Conservation (phyloP, 2,329 filamentous ascomycete genomes). For the Calonectria pseudoturangicola region DNA sequence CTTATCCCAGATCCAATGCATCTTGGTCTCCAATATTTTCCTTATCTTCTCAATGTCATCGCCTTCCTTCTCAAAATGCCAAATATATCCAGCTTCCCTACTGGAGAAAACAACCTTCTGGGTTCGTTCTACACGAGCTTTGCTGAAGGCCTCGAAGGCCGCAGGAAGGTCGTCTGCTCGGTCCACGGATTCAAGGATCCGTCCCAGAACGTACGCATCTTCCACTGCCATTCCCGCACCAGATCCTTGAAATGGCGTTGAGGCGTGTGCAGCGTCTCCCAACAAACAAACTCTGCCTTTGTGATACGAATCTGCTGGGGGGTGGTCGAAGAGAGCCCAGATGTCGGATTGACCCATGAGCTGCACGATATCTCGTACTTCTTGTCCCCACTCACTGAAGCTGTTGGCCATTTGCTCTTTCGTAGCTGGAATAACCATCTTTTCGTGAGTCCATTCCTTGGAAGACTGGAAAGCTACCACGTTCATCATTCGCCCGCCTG, state of each 20-base stretch:
- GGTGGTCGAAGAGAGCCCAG: conserved; percentile 31
- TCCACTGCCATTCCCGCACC: conserved; percentile 39
- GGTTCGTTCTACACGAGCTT: conserved; percentile 23
- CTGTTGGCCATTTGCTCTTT: conserved; percentile 31
- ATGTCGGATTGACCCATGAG: conserved; percentile 37
- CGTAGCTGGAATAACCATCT: conserved; percentile 32
- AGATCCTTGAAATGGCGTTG: conserved; percentile 36
- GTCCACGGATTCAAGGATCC: conserved; percentile 26
- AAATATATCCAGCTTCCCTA: conserved; percentile 37
- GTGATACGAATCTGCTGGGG: conserved; percentile 25
- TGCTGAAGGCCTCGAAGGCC: conserved; percentile 36
- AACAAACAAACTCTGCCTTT: conserved; percentile 34
- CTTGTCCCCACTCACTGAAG: conserved; percentile 28
- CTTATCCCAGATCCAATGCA: conserved; percentile 36
- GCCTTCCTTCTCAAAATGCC: conserved; percentile 35
- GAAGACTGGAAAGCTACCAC: conserved; percentile 37
- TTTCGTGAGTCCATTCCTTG: conserved; percentile 30
- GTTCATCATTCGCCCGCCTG: conserved; percentile 35
- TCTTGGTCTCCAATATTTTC: conserved; percentile 23
- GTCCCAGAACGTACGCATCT: conserved; percentile 58
- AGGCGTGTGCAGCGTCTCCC: conserved; percentile 41
- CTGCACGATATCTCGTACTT: conserved; percentile 28
- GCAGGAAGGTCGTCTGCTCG: conserved; percentile 26
- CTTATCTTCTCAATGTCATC: conserved; percentile 38
- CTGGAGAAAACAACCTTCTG: conserved; percentile 35